Evolutionary conservation across 768 basidiomycete species (phyloP), one percentile per base, ranked within the genome.

Genomic region (Hygrocybe punicea): DNA sequence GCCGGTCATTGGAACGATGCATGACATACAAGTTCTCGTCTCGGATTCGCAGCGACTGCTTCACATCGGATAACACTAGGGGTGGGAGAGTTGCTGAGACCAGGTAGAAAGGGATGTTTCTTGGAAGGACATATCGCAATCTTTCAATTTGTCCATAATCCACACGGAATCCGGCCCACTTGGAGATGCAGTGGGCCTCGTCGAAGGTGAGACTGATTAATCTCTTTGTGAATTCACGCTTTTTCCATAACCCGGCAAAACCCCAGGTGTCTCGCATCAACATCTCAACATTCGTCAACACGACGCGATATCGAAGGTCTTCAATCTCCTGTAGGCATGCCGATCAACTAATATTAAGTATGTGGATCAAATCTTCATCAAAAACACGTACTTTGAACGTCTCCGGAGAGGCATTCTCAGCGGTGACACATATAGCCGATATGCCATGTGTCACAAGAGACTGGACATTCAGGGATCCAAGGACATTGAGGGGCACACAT

Each of bases 171-270:
- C n/a, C 25, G 10, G 69, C 68, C 74, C 74, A 76, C 25, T 62
- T 52, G 34, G 60, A 67, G 34, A 76, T 62, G 55, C 73, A 74
- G 51, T 76, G 74, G 0, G 58, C 73, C 51, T 76, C 71, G 53
- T 76, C 73, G 39, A 73, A 65, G 1, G 69, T 57, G 2, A 77
- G 54, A 45, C 65, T 65, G 42, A 74, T 60, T 1, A 75, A 53
- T 13, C 55, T 25, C 5, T 62, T 57, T 1, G 58, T 60, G 51
- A 73, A 73, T 9, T 16, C 42, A 23, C 54, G 45, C 29, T 13
- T 60, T 46, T 47, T 63, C 59, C 61, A 58, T 57, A 47, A 67
- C 19, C 9, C 13, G 37, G 47, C 45, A n/a, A 56, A 58, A 3
- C 57, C 50, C n/a, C 23, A 50, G 2, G 45, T 29, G n/a, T 45